phyloP scores from a whole-genome alignment of 345 rosid species.

The Streptanthus diversifolius region DNA sequence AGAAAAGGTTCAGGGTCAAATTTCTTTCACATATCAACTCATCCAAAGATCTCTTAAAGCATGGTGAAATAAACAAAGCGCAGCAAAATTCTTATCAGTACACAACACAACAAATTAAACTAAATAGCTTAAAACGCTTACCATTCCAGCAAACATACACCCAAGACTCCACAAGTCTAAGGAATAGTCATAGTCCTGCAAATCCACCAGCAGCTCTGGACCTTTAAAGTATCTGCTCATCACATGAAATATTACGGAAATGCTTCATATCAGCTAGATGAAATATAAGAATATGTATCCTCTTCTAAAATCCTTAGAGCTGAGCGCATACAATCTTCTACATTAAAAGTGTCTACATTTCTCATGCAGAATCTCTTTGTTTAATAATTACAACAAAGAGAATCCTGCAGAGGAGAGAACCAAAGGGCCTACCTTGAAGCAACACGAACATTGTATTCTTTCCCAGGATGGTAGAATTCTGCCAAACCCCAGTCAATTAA shows the following conservation, averaged over 20 bases:
- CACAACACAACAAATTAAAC: background rate
- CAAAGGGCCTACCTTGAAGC: conserved; percentile 71
- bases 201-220: conserved; percentile 96
- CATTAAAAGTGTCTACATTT: background rate
- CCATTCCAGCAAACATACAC: conserved; percentile 99
- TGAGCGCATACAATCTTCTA: background rate
- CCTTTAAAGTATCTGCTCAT: conserved; percentile 95
- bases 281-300: background rate
- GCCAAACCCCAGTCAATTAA: conserved; percentile 99
- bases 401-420: background rate
- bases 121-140: conserved; percentile 32
- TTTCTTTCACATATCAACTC: background rate
- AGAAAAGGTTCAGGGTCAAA: too few species aligned
- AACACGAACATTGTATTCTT: conserved; percentile 95
- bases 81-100: background rate
- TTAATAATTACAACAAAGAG: background rate
- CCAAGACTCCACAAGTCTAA: conserved; percentile 99
- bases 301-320: background rate
- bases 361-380: background rate
- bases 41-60: background rate
- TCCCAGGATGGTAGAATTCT: conserved; percentile 95
- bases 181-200: conserved; percentile 97
- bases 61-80: background rate
- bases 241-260: too few species aligned
- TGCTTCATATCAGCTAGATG: too few species aligned